Percentiles rank a stretch among this genome's conserved stretches.
phyloP scores from a whole-genome alignment of 306 rosid species.

The Castanea crenata region DNA sequence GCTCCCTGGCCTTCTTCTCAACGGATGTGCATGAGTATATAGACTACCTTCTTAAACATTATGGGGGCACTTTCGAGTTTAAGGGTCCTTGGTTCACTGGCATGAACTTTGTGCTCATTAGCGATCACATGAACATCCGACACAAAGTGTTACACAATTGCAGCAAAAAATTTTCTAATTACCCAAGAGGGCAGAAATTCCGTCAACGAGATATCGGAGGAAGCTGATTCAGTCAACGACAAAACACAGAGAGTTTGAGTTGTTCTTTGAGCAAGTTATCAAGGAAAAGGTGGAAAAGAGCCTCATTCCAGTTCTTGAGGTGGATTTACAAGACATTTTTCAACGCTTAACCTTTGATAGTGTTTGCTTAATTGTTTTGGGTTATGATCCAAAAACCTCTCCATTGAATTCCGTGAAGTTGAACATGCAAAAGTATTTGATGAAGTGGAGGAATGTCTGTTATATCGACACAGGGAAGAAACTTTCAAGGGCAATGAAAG shows the following conservation, averaged over 20 bases:
- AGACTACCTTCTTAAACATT: not conserved
- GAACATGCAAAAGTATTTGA: conserved; percentile 20
- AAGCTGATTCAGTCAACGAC: conserved; percentile 12
- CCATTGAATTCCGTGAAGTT: not conserved
- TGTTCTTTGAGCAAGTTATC: not conserved
- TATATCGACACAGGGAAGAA: conserved; percentile 16
- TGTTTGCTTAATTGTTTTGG: conserved; percentile 19
- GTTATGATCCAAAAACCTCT: conserved; percentile 20
- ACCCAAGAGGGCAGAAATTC: conserved; percentile 26
- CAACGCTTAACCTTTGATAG: conserved; percentile 23
- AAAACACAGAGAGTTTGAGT: not conserved
- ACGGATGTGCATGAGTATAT: not conserved
- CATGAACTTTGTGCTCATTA: conserved; percentile 3
- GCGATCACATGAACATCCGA: conserved; percentile 26
- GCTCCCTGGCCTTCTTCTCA: conserved; percentile 1
- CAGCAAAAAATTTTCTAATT: conserved; percentile 15
- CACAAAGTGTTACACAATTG: conserved; percentile 3
- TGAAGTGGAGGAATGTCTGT: conserved; percentile 2
- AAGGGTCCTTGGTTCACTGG: conserved; percentile 25
- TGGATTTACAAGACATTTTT: conserved; percentile 33
- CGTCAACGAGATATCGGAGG: conserved; percentile 23
- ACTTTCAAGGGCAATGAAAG: not conserved
- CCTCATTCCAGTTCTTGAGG: conserved; percentile 28
- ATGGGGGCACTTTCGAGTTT: conserved; percentile 11
- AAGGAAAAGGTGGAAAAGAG: conserved; percentile 4